Conservation (phyloP, 257 asterid genomes). For the Rauvolfia tetraphylla region DNA sequence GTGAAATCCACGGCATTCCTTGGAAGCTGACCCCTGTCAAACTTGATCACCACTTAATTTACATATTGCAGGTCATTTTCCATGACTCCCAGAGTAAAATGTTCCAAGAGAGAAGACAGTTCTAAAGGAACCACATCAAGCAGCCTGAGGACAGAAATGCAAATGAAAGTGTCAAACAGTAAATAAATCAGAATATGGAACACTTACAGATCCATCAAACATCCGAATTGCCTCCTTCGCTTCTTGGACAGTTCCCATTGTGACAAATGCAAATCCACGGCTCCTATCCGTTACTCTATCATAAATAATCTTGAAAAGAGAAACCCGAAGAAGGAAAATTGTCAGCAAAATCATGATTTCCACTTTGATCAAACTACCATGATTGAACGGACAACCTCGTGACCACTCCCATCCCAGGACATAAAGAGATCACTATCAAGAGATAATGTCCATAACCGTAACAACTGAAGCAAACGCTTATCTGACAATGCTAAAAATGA, state of each 20-base stretch:
- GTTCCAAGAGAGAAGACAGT: neutral
- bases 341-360: conserved; percentile 10
- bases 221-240: conserved; percentile 79
- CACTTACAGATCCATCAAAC: conserved; percentile 89
- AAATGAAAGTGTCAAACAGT: neutral
- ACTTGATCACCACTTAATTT: neutral
- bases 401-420: neutral
- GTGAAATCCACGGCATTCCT: neutral
- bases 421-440: neutral
- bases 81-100: neutral
- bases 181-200: conserved; percentile 1
- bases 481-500: neutral
- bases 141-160: neutral
- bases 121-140: neutral
- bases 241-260: conserved; percentile 78
- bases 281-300: conserved; percentile 87
- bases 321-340: conserved; percentile 11
- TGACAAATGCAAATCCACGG: conserved; percentile 87
- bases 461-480: neutral
- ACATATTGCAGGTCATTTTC: neutral
- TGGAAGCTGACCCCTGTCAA: neutral
- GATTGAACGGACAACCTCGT: neutral
- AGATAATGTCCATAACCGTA: neutral
- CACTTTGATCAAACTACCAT: neutral
- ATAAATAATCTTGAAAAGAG: conserved; percentile 53